phyloP scores from a whole-genome alignment of 192 early-diverging fungal genomes.

The Backusella australiensis region DNA sequence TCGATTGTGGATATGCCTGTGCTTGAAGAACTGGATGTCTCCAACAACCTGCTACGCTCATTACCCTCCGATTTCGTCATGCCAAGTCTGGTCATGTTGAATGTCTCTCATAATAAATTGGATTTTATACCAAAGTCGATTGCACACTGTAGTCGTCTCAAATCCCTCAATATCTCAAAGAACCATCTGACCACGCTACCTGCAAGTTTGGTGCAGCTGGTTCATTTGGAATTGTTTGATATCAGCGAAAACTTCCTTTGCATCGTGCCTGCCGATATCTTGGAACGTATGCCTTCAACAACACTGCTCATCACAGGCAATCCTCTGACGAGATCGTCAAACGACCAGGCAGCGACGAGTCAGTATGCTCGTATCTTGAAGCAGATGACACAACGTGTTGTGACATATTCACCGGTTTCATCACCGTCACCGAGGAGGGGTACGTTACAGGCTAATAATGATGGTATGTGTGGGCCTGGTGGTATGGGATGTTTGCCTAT shows the following conservation, averaged over 20 bases:
- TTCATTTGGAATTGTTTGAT: conserved; percentile 32
- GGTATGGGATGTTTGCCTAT: conserved; percentile 22
- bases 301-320: conserved; percentile 53
- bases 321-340: conserved; percentile 41
- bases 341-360: not conserved
- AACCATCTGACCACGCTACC: conserved; percentile 39
- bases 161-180: conserved; percentile 28
- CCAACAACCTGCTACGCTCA: conserved; percentile 44
- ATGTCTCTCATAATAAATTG: conserved; percentile 48
- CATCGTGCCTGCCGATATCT: conserved; percentile 33
- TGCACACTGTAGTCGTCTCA: conserved; percentile 25
- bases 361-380: conserved; percentile 19
- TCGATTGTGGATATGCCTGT: conserved; percentile 39
- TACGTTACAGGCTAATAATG: not conserved
- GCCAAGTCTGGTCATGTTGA: conserved; percentile 28
- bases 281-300: conserved; percentile 36
- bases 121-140: conserved; percentile 50
- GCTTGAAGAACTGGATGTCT: conserved; percentile 51
- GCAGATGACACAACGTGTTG: conserved; percentile 30
- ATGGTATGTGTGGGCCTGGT: conserved; percentile 21
- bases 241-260: conserved; percentile 36
- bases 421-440: not conserved
- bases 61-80: conserved; percentile 33
- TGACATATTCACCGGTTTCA: conserved; percentile 8
- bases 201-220: conserved; percentile 22